Conservation (phyloP, 306 rosid genomes). For the Cicer bijugum region DNA sequence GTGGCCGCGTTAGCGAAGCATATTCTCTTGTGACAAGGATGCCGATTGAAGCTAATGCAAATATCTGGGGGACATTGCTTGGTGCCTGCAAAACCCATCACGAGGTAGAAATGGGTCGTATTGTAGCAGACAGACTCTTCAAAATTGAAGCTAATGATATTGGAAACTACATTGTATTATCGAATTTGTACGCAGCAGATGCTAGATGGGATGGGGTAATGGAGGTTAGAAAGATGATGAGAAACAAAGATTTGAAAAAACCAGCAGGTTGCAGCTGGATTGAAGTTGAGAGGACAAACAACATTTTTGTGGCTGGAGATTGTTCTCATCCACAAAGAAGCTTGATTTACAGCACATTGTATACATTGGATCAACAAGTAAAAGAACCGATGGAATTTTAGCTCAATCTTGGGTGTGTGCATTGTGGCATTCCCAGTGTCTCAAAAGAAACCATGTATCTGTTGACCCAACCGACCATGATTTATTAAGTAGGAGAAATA, state of each 20-base stretch:
- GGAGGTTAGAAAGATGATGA: constrained; percentile 72
- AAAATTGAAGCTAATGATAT: constrained; percentile 64
- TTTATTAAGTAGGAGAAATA: too few relatives aligned
- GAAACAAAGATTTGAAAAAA: constrained; percentile 67
- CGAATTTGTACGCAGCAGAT: constrained; percentile 81
- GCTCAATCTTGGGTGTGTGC: constrained; percentile 15
- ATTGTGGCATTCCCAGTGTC: constrained; percentile 5
- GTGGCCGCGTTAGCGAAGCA: constrained; percentile 70
- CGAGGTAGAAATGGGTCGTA: constrained; percentile 71
- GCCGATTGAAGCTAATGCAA: constrained; percentile 75
- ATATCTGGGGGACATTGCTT: constrained; percentile 78
- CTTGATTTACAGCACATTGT: constrained; percentile 56
- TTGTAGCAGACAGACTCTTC: constrained; percentile 66
- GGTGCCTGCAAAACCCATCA: constrained; percentile 83
- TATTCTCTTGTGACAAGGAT: constrained; percentile 64
- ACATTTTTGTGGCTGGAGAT: constrained; percentile 75
- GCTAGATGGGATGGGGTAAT: constrained; percentile 81
- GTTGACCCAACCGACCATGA: neutral
- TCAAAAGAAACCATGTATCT: constrained; percentile 25
- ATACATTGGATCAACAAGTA: constrained; percentile 55
- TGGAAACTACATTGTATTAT: constrained; percentile 81
- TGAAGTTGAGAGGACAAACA: constrained; percentile 69
- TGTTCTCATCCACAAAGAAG: constrained; percentile 78
- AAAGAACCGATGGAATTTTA: constrained; percentile 52
- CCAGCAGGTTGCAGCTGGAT: constrained; percentile 97